Conservation (phyloP, 495 filamentous ascomycete genomes). For the Tetracladium marchalianum region DNA sequence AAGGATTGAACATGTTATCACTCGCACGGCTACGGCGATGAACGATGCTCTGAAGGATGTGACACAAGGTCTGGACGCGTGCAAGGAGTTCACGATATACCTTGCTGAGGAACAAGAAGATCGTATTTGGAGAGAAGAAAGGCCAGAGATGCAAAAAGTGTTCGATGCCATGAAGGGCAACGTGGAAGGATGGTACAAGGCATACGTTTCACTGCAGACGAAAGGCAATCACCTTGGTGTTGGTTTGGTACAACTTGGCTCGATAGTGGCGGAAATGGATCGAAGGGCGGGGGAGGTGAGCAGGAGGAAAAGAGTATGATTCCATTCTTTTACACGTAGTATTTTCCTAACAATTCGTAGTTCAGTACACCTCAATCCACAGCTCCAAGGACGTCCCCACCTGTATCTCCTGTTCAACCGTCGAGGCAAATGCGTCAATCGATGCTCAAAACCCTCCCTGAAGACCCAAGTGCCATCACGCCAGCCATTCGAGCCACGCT, state of each 20-base stretch:
- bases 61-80: conserved; percentile 64
- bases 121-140: conserved; percentile 41
- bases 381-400: conserved; percentile 6
- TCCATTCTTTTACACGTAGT: neutral
- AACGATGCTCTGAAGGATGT: conserved; percentile 70
- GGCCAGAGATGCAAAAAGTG: conserved; percentile 48
- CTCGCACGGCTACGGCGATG: conserved; percentile 63
- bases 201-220: conserved; percentile 57
- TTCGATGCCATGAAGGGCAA: conserved; percentile 78
- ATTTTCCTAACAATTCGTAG: conserved; percentile 11
- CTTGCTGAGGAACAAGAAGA: conserved; percentile 49
- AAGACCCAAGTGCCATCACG: conserved; percentile 15
- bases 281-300: conserved; percentile 63
- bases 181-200: conserved; percentile 73
- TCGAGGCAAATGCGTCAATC: conserved; percentile 10
- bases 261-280: conserved; percentile 69
- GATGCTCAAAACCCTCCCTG: conserved; percentile 12
- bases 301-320: conserved; percentile 45
- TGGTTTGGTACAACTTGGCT: conserved; percentile 50
- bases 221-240: conserved; percentile 52
- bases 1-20: conserved; percentile 81
- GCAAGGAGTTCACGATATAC: conserved; percentile 67
- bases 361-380: conserved; percentile 11
- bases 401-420: conserved; percentile 3
- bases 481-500: conserved; percentile 17